Evolutionary conservation across 495 filamentous ascomycete species (phyloP).

Genomic region (Penicillium argentinense): DNA sequence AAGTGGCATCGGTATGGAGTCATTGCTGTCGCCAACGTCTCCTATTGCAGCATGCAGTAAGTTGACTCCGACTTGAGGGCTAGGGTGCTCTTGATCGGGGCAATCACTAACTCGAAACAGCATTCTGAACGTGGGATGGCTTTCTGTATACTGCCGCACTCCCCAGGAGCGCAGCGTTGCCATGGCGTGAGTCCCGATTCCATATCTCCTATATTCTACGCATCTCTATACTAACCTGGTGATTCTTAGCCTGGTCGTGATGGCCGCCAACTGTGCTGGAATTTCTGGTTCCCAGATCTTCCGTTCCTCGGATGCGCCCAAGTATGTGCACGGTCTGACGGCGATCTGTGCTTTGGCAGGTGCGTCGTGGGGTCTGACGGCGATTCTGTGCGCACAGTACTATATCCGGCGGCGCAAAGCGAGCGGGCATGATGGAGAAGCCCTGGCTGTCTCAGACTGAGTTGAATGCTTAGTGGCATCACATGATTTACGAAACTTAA

Average conservation of each 20-base stretch:
- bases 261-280: conserved; percentile 53
- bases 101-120: conserved; percentile 15
- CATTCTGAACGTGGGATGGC: conserved; percentile 47
- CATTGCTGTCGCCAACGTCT: conserved; percentile 47
- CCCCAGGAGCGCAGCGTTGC: conserved; percentile 50
- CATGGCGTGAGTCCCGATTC: conserved; percentile 46
- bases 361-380: conserved; percentile 28
- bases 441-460: background rate
- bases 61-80: too few species aligned
- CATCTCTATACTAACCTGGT: conserved; percentile 13
- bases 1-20: conserved; percentile 45
- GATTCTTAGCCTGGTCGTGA: conserved; percentile 48
- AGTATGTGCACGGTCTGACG: conserved; percentile 46
- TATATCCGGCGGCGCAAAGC: conserved; percentile 16
- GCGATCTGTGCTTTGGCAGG: conserved; percentile 34
- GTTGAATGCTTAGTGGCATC: background rate
- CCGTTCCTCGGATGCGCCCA: conserved; percentile 48
- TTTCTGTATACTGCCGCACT: conserved; percentile 46
- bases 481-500: background rate
- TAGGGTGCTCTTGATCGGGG: too few species aligned
- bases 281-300: conserved; percentile 57
- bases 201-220: conserved; percentile 1
- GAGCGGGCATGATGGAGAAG: background rate
- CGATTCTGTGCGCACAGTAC: conserved; percentile 24
- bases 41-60: conserved; percentile 54